Evolutionary conservation across 2,329 filamentous ascomycete genomes (phyloP), one percentile per base, ranked within the genome.

Genomic region (Fusarium musae): DNA sequence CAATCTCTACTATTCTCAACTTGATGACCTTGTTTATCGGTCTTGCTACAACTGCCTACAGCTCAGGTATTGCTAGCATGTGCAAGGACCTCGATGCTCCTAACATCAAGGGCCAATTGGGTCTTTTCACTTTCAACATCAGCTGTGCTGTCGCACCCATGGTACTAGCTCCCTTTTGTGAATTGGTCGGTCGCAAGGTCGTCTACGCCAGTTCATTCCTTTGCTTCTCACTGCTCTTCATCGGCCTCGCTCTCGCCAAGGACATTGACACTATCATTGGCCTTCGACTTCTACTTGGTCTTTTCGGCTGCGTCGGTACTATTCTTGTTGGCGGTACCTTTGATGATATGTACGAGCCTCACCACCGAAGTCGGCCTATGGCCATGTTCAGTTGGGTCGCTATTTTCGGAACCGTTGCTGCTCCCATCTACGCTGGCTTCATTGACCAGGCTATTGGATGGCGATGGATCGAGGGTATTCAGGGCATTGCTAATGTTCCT

Each of bases 321-420:
- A 76, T 76, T 53, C 69, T 76, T 9, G 74, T 76, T 3, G 74
- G 74, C 4, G 74, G 74, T 32, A 76, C 74, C 12, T 76, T 76
- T 5, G 74, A 76, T 44, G 74, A 76, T 16, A 76, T 76, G 74
- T 76, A 76, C 47, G 74, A 76, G 37, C 74, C 74, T 59, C 74
- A 73, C 16, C 68, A 74, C 6, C 63, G 74, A 9, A 72, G 74
- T 56, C 71, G 73, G 2, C 74, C 74, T 17, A 76, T 76, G 74
- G 74, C 74, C 8, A 76, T 76, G 74, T 76, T 76, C 37, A 76
- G 73, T 12, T 76, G 61, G 40, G 71, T 76, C 21, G 74, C 74
- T 9, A 76, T 76, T 7, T 76, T 76, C 21, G 74, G 74, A n/a
- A 75, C 73, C 11, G 73, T 75, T 6, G 73, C 62, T 6, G 73